phyloP scores from a whole-genome alignment of 2,329 filamentous ascomycete genomes.

The Alternaria incomplexa region DNA sequence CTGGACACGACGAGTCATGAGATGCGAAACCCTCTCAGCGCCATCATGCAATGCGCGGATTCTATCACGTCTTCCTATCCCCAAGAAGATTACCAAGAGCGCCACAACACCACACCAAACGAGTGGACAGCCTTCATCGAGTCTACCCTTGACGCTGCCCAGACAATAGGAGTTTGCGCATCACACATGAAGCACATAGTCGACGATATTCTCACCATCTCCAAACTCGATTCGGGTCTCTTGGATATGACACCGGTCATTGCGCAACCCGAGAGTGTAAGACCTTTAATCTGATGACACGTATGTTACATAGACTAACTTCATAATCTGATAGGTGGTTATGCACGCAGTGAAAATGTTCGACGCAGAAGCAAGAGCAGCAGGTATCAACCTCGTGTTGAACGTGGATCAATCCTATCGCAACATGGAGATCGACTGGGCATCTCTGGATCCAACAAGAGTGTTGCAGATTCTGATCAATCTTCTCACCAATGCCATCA shows the following conservation, averaged over 20 bases:
- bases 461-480: conserved; percentile 48
- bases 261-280: conserved; percentile 38
- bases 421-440: conserved; percentile 45
- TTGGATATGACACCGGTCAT: conserved; percentile 51
- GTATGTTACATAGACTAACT: not conserved
- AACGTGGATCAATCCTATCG: conserved; percentile 47
- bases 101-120: conserved; percentile 5
- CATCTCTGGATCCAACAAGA: conserved; percentile 51
- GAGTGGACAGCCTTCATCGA: conserved; percentile 27
- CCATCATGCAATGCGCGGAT: conserved; percentile 54
- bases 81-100: conserved; percentile 7
- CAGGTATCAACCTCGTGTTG: conserved; percentile 34
- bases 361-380: conserved; percentile 41
- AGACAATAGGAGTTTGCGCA: conserved; percentile 53
- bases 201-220: conserved; percentile 54
- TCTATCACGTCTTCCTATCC: conserved; percentile 40
- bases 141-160: conserved; percentile 41
- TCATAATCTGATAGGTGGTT: conserved; percentile 10
- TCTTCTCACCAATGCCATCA: conserved; percentile 53
- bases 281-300: not conserved
- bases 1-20: conserved; percentile 49
- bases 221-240: conserved; percentile 53
- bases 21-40: conserved; percentile 53
- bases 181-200: conserved; percentile 57
- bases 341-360: conserved; percentile 48